Conservation (phyloP, 306 rosid genomes). For the Fagus crenata region DNA sequence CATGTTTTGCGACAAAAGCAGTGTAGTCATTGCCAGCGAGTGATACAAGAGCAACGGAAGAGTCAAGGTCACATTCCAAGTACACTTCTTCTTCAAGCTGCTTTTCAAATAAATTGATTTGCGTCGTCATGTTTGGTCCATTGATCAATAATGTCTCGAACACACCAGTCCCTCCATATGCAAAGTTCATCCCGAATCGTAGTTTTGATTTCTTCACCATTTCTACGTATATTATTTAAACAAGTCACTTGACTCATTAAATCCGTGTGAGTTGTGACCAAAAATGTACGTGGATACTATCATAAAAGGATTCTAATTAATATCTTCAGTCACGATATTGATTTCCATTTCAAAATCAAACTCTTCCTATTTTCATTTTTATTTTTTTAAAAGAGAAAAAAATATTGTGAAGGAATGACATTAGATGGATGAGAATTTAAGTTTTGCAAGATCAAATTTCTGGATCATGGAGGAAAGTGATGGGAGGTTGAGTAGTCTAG, state of each 20-base stretch:
- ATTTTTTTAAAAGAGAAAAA: too few species aligned
- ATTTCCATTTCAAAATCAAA: too few species aligned
- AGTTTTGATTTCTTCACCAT: neutral
- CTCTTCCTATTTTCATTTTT: too few species aligned
- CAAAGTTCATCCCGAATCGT: slow-evolving; percentile 27
- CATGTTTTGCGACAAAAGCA: too few species aligned
- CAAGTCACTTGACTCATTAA: too few species aligned
- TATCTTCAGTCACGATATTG: too few species aligned
- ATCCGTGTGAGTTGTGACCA: too few species aligned
- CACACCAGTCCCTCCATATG: slow-evolving; percentile 2
- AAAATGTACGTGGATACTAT: too few species aligned
- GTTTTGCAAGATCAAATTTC: too few species aligned
- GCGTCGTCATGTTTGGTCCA: neutral
- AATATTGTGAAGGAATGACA: too few species aligned
- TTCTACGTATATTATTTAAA: neutral
- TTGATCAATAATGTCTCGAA: neutral
- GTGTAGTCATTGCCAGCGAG: slow-evolving; percentile 36
- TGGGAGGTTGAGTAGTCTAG: slow-evolving; percentile 2
- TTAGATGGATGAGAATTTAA: too few species aligned
- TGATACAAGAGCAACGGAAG: slow-evolving; percentile 31
- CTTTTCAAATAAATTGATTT: slow-evolving; percentile 30
- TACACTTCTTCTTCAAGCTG: slow-evolving; percentile 41
- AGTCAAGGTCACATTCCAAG: slow-evolving; percentile 34
- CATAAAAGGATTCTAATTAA: too few species aligned
- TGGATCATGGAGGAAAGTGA: slow-evolving; percentile 3